Conservation (phyloP, 768 basidiomycete genomes). For the Tricholoma matsutake region DNA sequence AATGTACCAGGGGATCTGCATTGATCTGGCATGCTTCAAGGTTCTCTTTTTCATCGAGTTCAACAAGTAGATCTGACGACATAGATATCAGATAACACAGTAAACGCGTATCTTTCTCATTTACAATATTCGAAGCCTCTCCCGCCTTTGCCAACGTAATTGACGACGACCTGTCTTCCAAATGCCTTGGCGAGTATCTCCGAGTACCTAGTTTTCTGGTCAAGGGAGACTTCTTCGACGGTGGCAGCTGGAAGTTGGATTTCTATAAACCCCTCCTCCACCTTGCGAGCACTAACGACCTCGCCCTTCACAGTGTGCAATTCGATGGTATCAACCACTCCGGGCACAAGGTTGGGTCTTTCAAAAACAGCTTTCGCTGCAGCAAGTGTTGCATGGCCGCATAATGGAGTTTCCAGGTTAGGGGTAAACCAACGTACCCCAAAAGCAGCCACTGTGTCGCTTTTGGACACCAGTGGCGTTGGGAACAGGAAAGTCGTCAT, state of each 20-base stretch:
- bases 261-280: conserved; percentile 32
- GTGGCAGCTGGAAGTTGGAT: conserved; percentile 33
- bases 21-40: conserved; percentile 25
- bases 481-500: conserved; percentile 33
- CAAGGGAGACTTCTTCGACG: conserved; percentile 22
- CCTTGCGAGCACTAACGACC: conserved; percentile 27
- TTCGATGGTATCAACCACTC: conserved; percentile 29
- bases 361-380: conserved; percentile 39
- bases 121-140: conserved; percentile 31
- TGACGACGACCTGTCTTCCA: conserved; percentile 32
- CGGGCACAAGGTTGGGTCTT: conserved; percentile 21
- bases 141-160: conserved; percentile 35
- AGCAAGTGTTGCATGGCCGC: conserved; percentile 45
- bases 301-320: conserved; percentile 28
- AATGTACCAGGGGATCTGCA: conserved; percentile 32
- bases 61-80: conserved; percentile 35
- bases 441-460: conserved; percentile 27
- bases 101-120: neutral
- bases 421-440: conserved; percentile 37
- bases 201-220: conserved; percentile 29
- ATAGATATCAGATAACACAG: neutral
- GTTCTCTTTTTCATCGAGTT: conserved; percentile 33
- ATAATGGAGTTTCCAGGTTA: conserved; percentile 31
- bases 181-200: conserved; percentile 34
- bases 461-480: conserved; percentile 17